Evolutionary conservation across 202 grass and related monocot genomes (phyloP).

Genomic region (Bolboschoenoplectus hybrid): DNA sequence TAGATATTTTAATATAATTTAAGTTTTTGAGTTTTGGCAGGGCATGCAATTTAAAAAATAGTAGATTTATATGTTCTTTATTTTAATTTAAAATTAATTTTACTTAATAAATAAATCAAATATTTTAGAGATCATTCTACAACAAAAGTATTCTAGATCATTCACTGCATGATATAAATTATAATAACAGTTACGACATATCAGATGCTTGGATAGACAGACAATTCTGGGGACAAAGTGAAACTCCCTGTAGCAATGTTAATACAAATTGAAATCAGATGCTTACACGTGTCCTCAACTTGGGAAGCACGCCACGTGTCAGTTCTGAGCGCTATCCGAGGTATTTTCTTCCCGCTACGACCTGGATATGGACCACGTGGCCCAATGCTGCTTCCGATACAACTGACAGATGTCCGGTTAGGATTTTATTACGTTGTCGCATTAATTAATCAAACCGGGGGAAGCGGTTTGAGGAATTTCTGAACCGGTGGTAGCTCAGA

Average conservation of each 20-base stretch:
- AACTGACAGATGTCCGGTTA: neutral
- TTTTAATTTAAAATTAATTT: too few relatives aligned
- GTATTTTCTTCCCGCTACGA: neutral
- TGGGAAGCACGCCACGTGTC: constrained; percentile 2
- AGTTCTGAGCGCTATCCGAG: constrained; percentile 2
- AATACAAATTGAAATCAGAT: neutral
- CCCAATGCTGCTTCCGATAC: neutral
- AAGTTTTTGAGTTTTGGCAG: too few relatives aligned
- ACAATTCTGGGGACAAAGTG: neutral
- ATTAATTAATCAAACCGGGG: neutral
- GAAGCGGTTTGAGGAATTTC: too few relatives aligned
- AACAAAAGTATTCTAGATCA: too few relatives aligned
- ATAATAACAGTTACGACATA: too few relatives aligned
- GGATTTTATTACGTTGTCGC: neutral
- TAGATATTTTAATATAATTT: too few relatives aligned
- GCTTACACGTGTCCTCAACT: constrained; percentile 32
- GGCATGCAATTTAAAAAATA: too few relatives aligned
- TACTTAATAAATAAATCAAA: too few relatives aligned
- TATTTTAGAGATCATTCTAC: too few relatives aligned
- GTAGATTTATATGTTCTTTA: too few relatives aligned
- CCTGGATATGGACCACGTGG: neutral
- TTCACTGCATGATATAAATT: too few relatives aligned
- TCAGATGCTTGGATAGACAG: neutral
- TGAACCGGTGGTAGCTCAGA: neutral
- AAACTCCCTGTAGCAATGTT: neutral